phyloP scores from a whole-genome alignment of 352 stramenopile genomes.

The Aphanomyces euteiches region DNA sequence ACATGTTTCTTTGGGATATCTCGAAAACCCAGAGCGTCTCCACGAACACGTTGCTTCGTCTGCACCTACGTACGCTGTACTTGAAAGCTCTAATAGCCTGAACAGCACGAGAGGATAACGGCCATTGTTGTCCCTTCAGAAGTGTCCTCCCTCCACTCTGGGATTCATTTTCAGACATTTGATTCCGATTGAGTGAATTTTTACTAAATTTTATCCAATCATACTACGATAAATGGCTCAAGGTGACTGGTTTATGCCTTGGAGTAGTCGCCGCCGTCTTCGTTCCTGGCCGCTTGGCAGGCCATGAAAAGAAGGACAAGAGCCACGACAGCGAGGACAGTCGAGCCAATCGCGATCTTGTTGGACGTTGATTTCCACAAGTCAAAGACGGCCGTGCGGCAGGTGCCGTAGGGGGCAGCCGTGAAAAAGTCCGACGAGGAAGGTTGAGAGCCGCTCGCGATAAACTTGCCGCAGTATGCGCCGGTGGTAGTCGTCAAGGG shows the following conservation, averaged over 20 bases:
- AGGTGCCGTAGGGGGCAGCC: constrained; percentile 10
- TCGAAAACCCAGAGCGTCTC: too few relatives aligned
- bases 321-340: constrained; percentile 12
- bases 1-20: too few relatives aligned
- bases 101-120: too few relatives aligned
- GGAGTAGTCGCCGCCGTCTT: neutral
- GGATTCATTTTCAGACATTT: too few relatives aligned
- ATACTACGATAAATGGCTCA: too few relatives aligned
- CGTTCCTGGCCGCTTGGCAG: neutral
- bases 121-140: too few relatives aligned
- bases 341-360: constrained; percentile 17
- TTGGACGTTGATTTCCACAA: constrained; percentile 17
- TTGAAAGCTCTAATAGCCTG: too few relatives aligned
- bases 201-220: too few relatives aligned
- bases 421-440: neutral
- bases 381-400: constrained; percentile 5
- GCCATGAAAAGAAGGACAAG: constrained; percentile 23
- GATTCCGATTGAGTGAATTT: too few relatives aligned
- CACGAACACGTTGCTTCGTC: too few relatives aligned
- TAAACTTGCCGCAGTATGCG: constrained; percentile 56
- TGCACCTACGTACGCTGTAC: too few relatives aligned
- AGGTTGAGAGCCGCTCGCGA: constrained; percentile 38
- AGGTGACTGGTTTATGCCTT: neutral
- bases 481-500: constrained; percentile 50
- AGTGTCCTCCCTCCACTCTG: too few relatives aligned